Evolutionary conservation across 2,329 filamentous ascomycete genomes (phyloP).

Genomic region (Ophiostoma tasmaniense): DNA sequence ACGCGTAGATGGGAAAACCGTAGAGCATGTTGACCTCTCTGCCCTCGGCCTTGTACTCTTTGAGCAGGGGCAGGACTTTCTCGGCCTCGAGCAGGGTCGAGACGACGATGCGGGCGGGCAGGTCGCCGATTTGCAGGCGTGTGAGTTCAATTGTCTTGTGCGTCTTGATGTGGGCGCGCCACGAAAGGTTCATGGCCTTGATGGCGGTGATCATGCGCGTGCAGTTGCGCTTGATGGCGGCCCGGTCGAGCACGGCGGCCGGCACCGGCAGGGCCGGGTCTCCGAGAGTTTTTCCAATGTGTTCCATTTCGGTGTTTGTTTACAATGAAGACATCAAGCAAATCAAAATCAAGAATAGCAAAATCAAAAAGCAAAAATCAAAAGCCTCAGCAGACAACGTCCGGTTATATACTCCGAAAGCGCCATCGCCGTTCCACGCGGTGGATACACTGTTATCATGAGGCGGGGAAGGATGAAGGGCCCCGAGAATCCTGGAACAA

Average conservation of each 20-base stretch:
- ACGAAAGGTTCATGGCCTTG: constrained; percentile 50
- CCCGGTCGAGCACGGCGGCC: constrained; percentile 58
- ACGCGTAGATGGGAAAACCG: constrained; percentile 58
- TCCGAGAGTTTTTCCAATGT: constrained; percentile 46
- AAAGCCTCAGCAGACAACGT: too few relatives aligned
- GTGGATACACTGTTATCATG: constrained; percentile 6
- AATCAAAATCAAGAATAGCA: too few relatives aligned
- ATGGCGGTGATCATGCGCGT: constrained; percentile 60
- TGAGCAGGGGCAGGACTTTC: constrained; percentile 51
- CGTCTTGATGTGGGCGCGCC: constrained; percentile 73
- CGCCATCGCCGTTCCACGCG: background rate
- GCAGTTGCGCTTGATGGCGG: constrained; percentile 60
- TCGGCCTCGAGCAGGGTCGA: constrained; percentile 71
- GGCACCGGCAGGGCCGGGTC: constrained; percentile 55
- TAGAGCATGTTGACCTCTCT: constrained; percentile 60
- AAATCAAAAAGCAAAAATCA: too few relatives aligned
- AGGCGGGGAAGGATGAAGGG: background rate
- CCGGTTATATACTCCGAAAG: background rate
- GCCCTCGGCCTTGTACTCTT: constrained; percentile 46
- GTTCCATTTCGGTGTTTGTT: constrained; percentile 9
- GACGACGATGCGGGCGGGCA: constrained; percentile 53
- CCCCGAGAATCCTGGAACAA: background rate
- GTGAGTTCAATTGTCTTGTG: constrained; percentile 48
- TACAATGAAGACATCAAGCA: too few relatives aligned
- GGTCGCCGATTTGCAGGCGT: constrained; percentile 18